phyloP scores from a whole-genome alignment of 1,139 yeast species.

The Geotrichum restrictum region DNA sequence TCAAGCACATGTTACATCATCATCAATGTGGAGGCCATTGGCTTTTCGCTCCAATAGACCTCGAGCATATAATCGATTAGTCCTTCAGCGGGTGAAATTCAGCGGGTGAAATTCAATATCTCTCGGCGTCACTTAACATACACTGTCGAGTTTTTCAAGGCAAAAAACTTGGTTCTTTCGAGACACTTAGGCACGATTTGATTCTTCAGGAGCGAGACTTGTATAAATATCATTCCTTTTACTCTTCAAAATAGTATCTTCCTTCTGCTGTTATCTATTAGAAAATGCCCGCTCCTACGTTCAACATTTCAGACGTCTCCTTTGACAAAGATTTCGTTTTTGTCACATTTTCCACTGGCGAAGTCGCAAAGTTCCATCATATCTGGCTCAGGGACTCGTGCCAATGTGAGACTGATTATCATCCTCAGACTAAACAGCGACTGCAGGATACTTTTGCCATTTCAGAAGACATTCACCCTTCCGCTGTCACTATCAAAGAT shows the following conservation, averaged over 20 bases:
- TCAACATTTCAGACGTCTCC: slow-evolving; percentile 9
- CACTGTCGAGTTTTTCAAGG: not conserved
- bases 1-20: too few relatives aligned
- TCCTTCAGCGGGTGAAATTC: not conserved
- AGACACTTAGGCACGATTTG: too few relatives aligned
- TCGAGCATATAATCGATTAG: not conserved
- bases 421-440: slow-evolving; percentile 59
- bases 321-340: slow-evolving; percentile 32
- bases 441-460: slow-evolving; percentile 55
- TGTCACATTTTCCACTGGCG: slow-evolving; percentile 37
- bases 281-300: slow-evolving; percentile 5
- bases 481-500: slow-evolving; percentile 25
- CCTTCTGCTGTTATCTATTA: not conserved
- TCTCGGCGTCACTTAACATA: slow-evolving; percentile 7
- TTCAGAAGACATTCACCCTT: slow-evolving; percentile 48
- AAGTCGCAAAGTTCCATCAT: slow-evolving; percentile 43
- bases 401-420: slow-evolving; percentile 59
- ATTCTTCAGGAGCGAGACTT: too few relatives aligned
- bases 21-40: too few relatives aligned
- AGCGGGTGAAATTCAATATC: not conserved
- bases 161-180: too few relatives aligned
- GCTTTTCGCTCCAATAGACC: too few relatives aligned
- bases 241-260: not conserved
- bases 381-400: slow-evolving; percentile 73
- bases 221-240: not conserved